Evolutionary conservation across 768 basidiomycete species (phyloP).

Genomic region (Phaeotremella skinneri): DNA sequence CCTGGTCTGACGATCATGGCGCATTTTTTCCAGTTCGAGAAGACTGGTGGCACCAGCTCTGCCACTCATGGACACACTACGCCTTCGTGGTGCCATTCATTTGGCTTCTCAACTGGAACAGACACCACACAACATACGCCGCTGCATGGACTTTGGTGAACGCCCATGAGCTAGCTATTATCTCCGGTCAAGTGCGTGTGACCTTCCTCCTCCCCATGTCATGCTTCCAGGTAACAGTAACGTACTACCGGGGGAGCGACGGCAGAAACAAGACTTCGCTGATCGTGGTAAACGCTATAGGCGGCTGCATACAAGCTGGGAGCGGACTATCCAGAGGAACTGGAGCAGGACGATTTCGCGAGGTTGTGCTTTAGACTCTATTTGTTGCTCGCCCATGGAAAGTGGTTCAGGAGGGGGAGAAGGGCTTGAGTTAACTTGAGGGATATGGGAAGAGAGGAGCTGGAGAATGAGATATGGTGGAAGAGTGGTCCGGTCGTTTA

Average conservation of each 20-base stretch:
- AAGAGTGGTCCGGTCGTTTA: too few relatives aligned
- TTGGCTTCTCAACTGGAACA: constrained; percentile 51
- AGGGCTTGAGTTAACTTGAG: too few relatives aligned
- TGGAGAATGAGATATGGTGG: too few relatives aligned
- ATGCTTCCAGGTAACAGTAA: too few relatives aligned
- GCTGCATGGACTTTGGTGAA: constrained; percentile 55
- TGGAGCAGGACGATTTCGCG: constrained; percentile 53
- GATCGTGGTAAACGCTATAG: constrained; percentile 13
- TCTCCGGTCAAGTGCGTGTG: constrained; percentile 36
- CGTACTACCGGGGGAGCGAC: not conserved
- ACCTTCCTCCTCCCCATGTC: not conserved
- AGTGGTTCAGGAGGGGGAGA: constrained; percentile 43
- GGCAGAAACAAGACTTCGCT: not conserved
- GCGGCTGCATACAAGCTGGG: constrained; percentile 54
- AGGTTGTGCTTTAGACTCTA: constrained; percentile 50
- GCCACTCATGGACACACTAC: constrained; percentile 50
- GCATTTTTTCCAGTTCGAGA: constrained; percentile 34
- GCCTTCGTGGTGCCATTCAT: constrained; percentile 53
- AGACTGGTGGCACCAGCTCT: constrained; percentile 54
- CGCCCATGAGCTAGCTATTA: constrained; percentile 52
- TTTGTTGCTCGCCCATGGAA: constrained; percentile 47
- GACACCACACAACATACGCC: constrained; percentile 50
- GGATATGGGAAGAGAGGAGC: too few relatives aligned
- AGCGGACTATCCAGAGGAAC: constrained; percentile 52
- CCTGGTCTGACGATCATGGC: not conserved